Percentiles rank a stretch among this genome's conserved stretches.
phyloP scores from a whole-genome alignment of 495 filamentous ascomycete species.

The Hyaloscypha hepaticicola region DNA sequence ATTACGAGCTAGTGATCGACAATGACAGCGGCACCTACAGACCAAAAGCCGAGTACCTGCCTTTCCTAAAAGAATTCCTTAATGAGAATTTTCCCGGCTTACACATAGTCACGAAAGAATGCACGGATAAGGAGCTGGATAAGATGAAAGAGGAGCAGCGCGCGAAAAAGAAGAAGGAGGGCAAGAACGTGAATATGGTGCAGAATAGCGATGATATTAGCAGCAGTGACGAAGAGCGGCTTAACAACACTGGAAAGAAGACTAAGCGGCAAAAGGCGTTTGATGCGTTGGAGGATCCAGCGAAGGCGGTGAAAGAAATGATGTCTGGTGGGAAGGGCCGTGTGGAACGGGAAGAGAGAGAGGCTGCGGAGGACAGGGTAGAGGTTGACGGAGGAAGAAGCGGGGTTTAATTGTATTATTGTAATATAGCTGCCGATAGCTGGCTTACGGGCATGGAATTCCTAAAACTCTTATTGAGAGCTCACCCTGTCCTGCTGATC shows the following conservation, averaged over 20 bases:
- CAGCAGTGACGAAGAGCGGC: constrained; percentile 72
- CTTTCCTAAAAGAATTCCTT: constrained; percentile 66
- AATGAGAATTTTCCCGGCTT: constrained; percentile 70
- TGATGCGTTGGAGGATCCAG: constrained; percentile 35
- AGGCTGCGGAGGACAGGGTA: constrained; percentile 23
- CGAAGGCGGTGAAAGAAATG: constrained; percentile 19
- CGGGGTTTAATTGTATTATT: not conserved
- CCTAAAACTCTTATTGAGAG: no score
- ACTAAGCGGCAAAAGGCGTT: constrained; percentile 46
- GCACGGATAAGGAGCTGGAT: constrained; percentile 34
- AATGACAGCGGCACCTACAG: constrained; percentile 94
- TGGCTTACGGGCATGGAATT: not conserved
- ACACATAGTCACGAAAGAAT: constrained; percentile 62
- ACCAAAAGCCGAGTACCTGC: constrained; percentile 72
- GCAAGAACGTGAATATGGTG: constrained; percentile 60
- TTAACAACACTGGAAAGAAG: constrained; percentile 44
- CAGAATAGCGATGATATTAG: constrained; percentile 61
- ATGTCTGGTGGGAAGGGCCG: constrained; percentile 23
- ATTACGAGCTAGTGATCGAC: constrained; percentile 90
- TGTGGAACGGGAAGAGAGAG: constrained; percentile 25
- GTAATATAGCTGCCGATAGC: no score
- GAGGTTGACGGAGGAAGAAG: constrained; percentile 14
- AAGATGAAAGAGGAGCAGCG: constrained; percentile 48
- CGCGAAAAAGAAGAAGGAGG: constrained; percentile 59
- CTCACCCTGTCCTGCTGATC: no score